These are phyloP conservation scores for Lichtheimia corymbifera DNA, from an alignment of 371 early-diverging fungal species.

Conservation along the genomic window DNA sequence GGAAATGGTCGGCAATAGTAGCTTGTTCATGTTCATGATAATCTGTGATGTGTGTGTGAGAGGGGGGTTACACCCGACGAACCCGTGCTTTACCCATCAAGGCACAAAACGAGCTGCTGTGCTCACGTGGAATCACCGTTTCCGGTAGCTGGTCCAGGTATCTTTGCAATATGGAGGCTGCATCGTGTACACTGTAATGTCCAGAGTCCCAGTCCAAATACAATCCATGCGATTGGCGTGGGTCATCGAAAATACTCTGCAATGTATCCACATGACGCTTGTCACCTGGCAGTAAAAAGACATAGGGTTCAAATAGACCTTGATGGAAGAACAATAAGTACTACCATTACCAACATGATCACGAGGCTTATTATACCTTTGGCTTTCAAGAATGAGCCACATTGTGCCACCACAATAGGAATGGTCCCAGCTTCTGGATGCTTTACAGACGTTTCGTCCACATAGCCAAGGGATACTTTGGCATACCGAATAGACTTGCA, in stretches of 20 bases:
- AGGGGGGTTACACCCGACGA: background rate
- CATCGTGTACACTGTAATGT: constrained; percentile 64
- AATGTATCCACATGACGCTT: constrained; percentile 60
- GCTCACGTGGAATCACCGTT: constrained; percentile 58
- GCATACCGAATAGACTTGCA: constrained; percentile 27
- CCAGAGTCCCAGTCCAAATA: constrained; percentile 53
- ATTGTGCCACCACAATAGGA: constrained; percentile 50
- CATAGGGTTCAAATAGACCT: constrained; percentile 50
- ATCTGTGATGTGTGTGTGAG: background rate
- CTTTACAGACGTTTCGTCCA: constrained; percentile 19
- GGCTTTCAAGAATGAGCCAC: constrained; percentile 47
- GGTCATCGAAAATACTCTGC: constrained; percentile 57
- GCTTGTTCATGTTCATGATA: too few species aligned
- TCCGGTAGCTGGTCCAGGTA: constrained; percentile 67
- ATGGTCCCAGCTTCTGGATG: constrained; percentile 35
- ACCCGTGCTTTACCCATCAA: constrained; percentile 40
- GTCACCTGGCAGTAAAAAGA: constrained; percentile 19
- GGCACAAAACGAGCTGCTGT: constrained; percentile 55
- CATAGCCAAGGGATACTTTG: constrained; percentile 24
- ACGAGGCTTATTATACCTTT: constrained; percentile 27
- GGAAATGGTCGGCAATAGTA: constrained; percentile 24
- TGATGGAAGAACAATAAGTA: background rate
- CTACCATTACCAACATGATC: background rate
- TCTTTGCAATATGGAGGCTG: constrained; percentile 59
- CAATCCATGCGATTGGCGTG: constrained; percentile 60